phyloP scores from a whole-genome alignment of 2,329 filamentous ascomycete genomes.

The Colletotrichum gigasporum region DNA sequence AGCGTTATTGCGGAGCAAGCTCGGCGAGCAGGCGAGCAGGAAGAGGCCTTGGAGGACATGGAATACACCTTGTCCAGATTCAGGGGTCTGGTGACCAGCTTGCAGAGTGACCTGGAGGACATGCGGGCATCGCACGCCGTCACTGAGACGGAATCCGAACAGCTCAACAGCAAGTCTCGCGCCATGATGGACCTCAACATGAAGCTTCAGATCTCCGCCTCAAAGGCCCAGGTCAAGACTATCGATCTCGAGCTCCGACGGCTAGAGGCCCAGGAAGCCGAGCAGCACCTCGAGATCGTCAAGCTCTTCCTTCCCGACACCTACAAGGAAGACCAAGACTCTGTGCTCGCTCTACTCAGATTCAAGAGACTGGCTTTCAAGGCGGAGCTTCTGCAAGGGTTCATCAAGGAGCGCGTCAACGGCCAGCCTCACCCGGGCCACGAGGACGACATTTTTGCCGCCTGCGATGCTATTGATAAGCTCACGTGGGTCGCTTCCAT shows the following conservation, averaged over 20 bases:
- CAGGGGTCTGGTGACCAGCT: constrained; percentile 84
- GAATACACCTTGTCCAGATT: constrained; percentile 91
- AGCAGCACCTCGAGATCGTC: constrained; percentile 88
- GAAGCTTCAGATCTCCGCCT: constrained; percentile 89
- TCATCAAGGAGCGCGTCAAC: constrained; percentile 81
- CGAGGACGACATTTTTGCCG: constrained; percentile 81
- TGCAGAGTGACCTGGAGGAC: constrained; percentile 89
- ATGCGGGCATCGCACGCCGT: constrained; percentile 92
- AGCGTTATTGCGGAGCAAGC: constrained; percentile 83
- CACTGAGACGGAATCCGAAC: constrained; percentile 90
- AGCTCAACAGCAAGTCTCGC: constrained; percentile 86
- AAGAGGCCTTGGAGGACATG: constrained; percentile 83
- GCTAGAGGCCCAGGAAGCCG: constrained; percentile 88
- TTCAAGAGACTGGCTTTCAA: constrained; percentile 93
- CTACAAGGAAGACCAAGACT: constrained; percentile 82
- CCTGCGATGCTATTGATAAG: constrained; percentile 85
- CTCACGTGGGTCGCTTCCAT: constrained; percentile 85
- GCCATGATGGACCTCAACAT: constrained; percentile 98
- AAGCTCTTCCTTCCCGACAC: constrained; percentile 89
- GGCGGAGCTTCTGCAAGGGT: constrained; percentile 78
- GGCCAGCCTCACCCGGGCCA: constrained; percentile 71
- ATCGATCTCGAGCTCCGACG: constrained; percentile 90
- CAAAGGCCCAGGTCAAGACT: constrained; percentile 92
- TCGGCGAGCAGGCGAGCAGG: constrained; percentile 77
- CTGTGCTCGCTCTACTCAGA: constrained; percentile 85